Percentiles rank a stretch among this genome's conserved stretches.
These are phyloP conservation scores for Asterochloris erici DNA, from an alignment of 139 green algal genomes.

Conservation along the genomic window DNA sequence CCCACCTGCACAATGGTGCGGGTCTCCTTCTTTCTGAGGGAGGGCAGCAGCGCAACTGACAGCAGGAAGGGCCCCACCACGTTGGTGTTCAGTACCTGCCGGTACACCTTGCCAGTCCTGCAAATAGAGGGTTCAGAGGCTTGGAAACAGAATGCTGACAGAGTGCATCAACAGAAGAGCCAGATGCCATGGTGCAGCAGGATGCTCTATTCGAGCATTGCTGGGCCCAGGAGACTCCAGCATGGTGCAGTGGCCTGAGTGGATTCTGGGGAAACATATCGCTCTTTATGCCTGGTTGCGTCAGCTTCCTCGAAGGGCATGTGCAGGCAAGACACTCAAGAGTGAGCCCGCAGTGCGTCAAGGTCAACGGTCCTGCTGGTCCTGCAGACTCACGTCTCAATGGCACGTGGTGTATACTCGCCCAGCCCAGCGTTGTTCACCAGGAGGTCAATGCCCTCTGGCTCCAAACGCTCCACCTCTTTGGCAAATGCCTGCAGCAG, in stretches of 20 bases:
- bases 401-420: neutral
- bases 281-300: no score
- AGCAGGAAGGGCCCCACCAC: slow-evolving; percentile 12
- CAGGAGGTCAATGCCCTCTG: slow-evolving; percentile 1
- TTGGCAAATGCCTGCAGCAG: neutral
- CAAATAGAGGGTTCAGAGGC: neutral
- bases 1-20: neutral
- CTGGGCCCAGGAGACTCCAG: no score
- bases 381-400: slow-evolving; percentile 2
- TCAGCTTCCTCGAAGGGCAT: no score
- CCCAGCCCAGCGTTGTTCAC: slow-evolving; percentile 10
- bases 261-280: no score
- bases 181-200: no score
- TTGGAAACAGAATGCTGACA: no score
- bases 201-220: no score
- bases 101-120: neutral
- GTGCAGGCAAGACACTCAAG: no score
- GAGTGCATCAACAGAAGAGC: no score
- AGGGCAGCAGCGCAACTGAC: neutral
- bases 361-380: no score
- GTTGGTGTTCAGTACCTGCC: slow-evolving; percentile 3
- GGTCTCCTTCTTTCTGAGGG: slow-evolving; percentile 11
- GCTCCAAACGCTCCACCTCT: neutral
- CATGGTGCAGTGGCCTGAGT: no score
- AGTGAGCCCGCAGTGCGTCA: no score